Evolutionary conservation across 2,329 filamentous ascomycete genomes (phyloP).

Genomic region (Ophiosphaerella korrae): DNA sequence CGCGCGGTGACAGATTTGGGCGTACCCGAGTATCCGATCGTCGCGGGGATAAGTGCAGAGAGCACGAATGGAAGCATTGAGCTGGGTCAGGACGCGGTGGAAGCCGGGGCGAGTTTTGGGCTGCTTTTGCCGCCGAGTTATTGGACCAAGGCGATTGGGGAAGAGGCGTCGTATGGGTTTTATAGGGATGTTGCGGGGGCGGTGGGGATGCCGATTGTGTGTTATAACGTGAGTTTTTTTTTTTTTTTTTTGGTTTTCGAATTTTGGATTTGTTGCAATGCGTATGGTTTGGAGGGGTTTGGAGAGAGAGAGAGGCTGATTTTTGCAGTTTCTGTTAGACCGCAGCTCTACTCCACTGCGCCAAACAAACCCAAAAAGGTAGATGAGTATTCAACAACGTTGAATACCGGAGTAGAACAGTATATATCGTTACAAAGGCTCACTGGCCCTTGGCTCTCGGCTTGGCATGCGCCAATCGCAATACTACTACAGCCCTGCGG

Average conservation of each 20-base stretch:
- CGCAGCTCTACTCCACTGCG: too few species aligned
- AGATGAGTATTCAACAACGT: too few species aligned
- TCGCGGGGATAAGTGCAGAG: conserved; percentile 46
- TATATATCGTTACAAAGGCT: too few species aligned
- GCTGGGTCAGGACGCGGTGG: conserved; percentile 31
- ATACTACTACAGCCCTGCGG: too few species aligned
- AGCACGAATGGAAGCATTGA: conserved; percentile 46
- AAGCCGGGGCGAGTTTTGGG: conserved; percentile 41
- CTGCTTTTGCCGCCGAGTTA: conserved; percentile 43
- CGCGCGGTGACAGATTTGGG: conserved; percentile 40
- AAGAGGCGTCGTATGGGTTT: conserved; percentile 29
- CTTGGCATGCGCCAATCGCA: too few species aligned
- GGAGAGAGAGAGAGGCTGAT: too few species aligned
- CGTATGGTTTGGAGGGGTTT: too few species aligned
- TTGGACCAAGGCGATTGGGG: conserved; percentile 39
- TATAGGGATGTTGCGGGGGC: conserved; percentile 36
- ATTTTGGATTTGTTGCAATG: background rate
- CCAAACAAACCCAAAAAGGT: too few species aligned
- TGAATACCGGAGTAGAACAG: too few species aligned
- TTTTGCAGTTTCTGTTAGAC: conserved; percentile 59
- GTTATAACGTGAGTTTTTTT: conserved; percentile 46
- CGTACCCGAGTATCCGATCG: conserved; percentile 48
- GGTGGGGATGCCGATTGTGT: conserved; percentile 46
- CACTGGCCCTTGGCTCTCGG: too few species aligned
- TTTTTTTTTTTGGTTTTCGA: background rate